A percentile compares a stretch with the other conserved stretches of the same genome.
Conservation (phyloP, 495 filamentous ascomycete genomes). For the Neurospora sp. region DNA sequence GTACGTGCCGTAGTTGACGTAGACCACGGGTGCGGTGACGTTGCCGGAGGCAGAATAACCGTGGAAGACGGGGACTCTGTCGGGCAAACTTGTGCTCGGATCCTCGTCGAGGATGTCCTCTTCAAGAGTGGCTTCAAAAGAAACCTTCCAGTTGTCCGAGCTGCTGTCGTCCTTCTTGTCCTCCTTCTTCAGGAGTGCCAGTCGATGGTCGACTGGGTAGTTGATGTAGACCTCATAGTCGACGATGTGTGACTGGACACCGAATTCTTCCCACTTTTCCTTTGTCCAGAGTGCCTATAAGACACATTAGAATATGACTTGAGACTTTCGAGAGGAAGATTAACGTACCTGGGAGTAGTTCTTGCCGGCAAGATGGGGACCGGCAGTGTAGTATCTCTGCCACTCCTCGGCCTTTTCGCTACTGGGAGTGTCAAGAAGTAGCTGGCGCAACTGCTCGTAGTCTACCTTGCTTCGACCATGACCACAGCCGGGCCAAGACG, state of each 20-base stretch:
- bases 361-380: conserved; percentile 80
- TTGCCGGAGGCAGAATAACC: conserved; percentile 90
- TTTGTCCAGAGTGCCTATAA: conserved; percentile 75
- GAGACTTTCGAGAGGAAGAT: neutral
- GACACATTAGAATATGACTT: neutral
- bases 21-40: conserved; percentile 69
- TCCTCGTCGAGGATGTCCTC: conserved; percentile 87
- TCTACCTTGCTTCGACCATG: conserved; percentile 27
- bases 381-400: conserved; percentile 84
- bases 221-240: conserved; percentile 88
- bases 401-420: conserved; percentile 62
- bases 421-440: conserved; percentile 63
- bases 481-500: conserved; percentile 33
- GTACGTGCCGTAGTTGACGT: conserved; percentile 82
- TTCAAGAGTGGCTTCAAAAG: conserved; percentile 70
- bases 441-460: conserved; percentile 57
- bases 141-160: conserved; percentile 43
- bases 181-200: conserved; percentile 67
- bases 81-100: conserved; percentile 55
- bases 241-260: conserved; percentile 60
- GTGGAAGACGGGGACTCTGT: conserved; percentile 87
- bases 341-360: conserved; percentile 52
- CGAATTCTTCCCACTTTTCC: conserved; percentile 76
- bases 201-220: conserved; percentile 69
- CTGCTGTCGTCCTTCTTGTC: conserved; percentile 23